A percentile compares a stretch with the other conserved stretches of the same genome.
Evolutionary conservation across 176 grass and related monocot genomes (phyloP).

Genomic region (Leersia perrieri): DNA sequence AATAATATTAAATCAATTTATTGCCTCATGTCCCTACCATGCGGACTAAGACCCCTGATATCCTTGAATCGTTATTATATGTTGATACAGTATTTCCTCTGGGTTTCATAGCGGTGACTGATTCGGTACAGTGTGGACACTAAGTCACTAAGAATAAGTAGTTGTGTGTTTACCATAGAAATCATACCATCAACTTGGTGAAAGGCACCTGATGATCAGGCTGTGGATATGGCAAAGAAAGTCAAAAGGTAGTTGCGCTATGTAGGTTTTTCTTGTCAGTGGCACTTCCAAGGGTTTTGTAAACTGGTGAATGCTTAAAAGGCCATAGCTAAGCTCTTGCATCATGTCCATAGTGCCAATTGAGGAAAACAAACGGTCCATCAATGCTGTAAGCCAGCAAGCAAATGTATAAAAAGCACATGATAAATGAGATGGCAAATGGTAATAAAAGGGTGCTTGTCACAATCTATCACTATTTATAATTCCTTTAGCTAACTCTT

Average conservation of each 20-base stretch:
- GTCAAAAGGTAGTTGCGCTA: neutral
- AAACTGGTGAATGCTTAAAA: neutral
- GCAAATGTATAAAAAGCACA: neutral
- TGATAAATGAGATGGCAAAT: neutral
- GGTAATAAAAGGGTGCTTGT: neutral
- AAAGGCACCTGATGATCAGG: neutral
- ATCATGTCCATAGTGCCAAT: neutral
- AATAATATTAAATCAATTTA: too few relatives aligned
- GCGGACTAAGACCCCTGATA: neutral
- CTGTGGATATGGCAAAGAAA: neutral
- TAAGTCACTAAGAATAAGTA: neutral
- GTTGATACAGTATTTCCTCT: neutral
- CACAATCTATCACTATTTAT: neutral
- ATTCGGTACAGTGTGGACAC: neutral
- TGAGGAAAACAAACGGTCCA: neutral
- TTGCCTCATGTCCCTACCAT: neutral
- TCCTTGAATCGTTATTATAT: neutral
- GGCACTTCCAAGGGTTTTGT: neutral
- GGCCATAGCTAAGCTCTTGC: neutral
- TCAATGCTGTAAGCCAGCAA: neutral
- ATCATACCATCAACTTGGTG: neutral
- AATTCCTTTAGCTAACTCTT: neutral
- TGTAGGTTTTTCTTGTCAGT: neutral
- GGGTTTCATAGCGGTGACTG: neutral
- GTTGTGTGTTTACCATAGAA: neutral